Base-by-base conservation (phyloP, 2,329 filamentous ascomycete species). In the Pezicula rhizophila region DNA sequence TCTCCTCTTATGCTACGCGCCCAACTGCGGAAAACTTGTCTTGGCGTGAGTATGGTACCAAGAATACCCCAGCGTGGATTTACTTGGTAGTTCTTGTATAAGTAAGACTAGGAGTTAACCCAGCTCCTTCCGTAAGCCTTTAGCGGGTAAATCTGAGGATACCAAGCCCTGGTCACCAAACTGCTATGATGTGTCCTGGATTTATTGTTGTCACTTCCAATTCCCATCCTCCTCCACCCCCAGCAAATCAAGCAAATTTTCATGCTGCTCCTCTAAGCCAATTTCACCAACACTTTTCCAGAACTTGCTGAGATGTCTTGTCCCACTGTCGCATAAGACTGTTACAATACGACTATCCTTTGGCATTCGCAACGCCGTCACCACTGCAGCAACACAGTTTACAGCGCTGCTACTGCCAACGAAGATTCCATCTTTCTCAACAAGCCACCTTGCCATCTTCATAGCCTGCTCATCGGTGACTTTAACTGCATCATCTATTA, bases 401-500 rank as follows among this genome's bases (percentile, higher is more conserved):
- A 99, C 92, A n/a, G 91, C 87, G 67, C 87, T 96, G 66, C 89
- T 96, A 66, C 91, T 96, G 8, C 93, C 95, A 37, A 91, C 77
- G 62, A 99, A 99, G 46, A 99, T 84, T 7, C 93, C 93, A 66
- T 99, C 93, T 55, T 91, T 86, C 70, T 97, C 91, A 8, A 96
- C 92, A 37, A 99, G 71, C 89, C 90, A 97, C 54, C 89, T 77
- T n/a, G 92, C 93, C 93, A 99, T 99, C 47, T 77, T 78, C 65
- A 88, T 82, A 11, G 93, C 93, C 72, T 99, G 91, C 44, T 82
- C 80, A 67, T 99, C 95, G 2, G 82, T 88, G 12, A 99, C 89
- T 51, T 84, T 80, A 34, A 97, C 82, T 2, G 93, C 92, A 68
- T 96, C 90, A 65, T 96, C 89, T 46, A 99, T 80, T 48, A 96